Evolutionary conservation across 2,329 filamentous ascomycete species (phyloP).

Genomic region (Cryphonectria carpinicola): DNA sequence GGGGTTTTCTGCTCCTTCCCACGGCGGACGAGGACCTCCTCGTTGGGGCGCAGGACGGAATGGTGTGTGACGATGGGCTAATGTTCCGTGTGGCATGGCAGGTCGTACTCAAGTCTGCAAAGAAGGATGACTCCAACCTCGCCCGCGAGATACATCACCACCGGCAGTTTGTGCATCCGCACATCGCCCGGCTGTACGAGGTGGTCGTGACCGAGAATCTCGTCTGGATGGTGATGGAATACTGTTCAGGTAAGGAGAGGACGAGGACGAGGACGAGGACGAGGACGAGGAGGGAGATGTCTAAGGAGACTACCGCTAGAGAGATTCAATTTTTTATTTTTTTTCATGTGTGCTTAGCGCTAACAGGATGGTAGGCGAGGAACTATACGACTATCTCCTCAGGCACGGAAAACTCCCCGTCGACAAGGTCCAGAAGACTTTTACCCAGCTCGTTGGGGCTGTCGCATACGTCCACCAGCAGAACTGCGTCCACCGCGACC

Average conservation of each 20-base stretch:
- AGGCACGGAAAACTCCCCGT: slow-evolving; percentile 82
- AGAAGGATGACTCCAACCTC: slow-evolving; percentile 93
- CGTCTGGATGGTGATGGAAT: slow-evolving; percentile 97
- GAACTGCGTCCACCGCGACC: slow-evolving; percentile 92
- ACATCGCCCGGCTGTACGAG: slow-evolving; percentile 95
- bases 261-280: slow-evolving; percentile 28
- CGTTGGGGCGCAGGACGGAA: background rate
- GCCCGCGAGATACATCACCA: slow-evolving; percentile 98
- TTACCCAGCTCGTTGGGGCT: slow-evolving; percentile 92
- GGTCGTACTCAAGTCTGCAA: slow-evolving; percentile 98
- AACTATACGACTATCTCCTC: slow-evolving; percentile 95
- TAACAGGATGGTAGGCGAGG: slow-evolving; percentile 69
- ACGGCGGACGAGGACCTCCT: background rate
- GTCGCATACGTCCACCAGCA: slow-evolving; percentile 95
- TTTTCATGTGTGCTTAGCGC: slow-evolving; percentile 16
- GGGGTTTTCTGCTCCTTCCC: slow-evolving; percentile 31
- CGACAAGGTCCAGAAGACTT: slow-evolving; percentile 91
- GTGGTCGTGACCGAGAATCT: slow-evolving; percentile 94
- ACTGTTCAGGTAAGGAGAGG: slow-evolving; percentile 75
- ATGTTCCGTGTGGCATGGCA: slow-evolving; percentile 42
- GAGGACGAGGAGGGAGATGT: background rate
- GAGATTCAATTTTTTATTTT: background rate
- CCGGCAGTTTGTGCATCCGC: slow-evolving; percentile 94
- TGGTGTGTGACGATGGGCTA: background rate
- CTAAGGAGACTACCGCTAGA: background rate